Conservation (phyloP, 192 early-diverging fungal genomes). For the Backusella sp. region DNA sequence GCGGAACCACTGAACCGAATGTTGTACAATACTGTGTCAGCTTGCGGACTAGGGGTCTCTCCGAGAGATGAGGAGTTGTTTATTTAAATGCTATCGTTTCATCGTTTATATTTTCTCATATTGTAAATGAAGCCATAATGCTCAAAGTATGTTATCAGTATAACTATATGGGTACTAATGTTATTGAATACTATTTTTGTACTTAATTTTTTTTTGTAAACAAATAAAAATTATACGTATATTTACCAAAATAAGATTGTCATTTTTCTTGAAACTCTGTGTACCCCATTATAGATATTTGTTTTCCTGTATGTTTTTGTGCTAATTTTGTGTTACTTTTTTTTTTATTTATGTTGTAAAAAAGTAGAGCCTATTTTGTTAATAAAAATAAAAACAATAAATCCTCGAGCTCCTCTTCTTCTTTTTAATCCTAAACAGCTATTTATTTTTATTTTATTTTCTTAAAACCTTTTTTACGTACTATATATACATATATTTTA, state of each 20-base stretch:
- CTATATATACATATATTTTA: background rate
- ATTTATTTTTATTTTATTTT: background rate
- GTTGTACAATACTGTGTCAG: slow-evolving; percentile 3
- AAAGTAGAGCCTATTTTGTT: background rate
- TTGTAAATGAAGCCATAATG: background rate
- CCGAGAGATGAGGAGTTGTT: background rate
- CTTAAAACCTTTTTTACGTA: background rate
- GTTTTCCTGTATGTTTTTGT: slow-evolving; percentile 5
- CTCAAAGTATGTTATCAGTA: background rate
- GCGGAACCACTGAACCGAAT: background rate
- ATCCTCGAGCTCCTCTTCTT: background rate
- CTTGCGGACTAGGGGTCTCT: background rate
- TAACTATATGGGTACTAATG: background rate
- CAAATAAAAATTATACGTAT: too few species aligned
- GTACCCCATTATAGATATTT: slow-evolving; percentile 1
- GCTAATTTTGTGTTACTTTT: background rate
- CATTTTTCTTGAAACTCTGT: background rate
- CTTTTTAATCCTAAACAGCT: background rate
- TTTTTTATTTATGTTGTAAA: background rate
- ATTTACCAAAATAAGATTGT: background rate
- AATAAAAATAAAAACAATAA: background rate
- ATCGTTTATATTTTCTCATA: background rate
- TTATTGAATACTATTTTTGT: background rate
- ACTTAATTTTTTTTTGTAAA: background rate
- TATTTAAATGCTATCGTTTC: background rate